Percentiles rank a stretch among this genome's conserved stretches.
These are phyloP conservation scores for Sugiyamaella mastotermitis DNA, from an alignment of 805 yeast species.

Conservation along the genomic window DNA sequence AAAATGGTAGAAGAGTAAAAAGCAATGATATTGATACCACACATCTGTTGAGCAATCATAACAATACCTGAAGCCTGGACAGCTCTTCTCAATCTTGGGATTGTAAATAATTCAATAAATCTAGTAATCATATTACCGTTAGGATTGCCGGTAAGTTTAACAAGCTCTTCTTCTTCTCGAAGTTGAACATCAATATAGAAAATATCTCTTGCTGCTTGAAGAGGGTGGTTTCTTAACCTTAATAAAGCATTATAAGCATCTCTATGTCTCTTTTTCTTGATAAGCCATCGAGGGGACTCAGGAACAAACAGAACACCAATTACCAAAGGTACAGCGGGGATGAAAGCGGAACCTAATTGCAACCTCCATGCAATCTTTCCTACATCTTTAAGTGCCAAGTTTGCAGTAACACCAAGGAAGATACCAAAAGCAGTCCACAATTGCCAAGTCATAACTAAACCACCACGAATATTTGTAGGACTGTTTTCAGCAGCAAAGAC, in stretches of 20 bases:
- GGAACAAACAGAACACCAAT: slow-evolving; percentile 45
- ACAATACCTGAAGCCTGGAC: slow-evolving; percentile 72
- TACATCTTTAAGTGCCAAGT: slow-evolving; percentile 46
- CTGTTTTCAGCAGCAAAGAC: slow-evolving; percentile 58
- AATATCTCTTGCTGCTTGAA: slow-evolving; percentile 59
- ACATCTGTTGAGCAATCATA: slow-evolving; percentile 86
- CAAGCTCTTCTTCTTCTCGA: slow-evolving; percentile 32
- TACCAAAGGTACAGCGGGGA: slow-evolving; percentile 50
- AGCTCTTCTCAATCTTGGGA: slow-evolving; percentile 78
- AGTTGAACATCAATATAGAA: slow-evolving; percentile 49
- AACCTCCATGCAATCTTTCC: slow-evolving; percentile 45
- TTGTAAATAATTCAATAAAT: slow-evolving; percentile 42
- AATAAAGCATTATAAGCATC: slow-evolving; percentile 46
- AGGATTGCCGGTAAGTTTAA: no score
- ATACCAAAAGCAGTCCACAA: slow-evolving; percentile 67
- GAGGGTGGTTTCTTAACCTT: slow-evolving; percentile 38
- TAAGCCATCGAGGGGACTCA: slow-evolving; percentile 64
- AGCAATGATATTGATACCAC: slow-evolving; percentile 84
- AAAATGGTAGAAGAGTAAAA: slow-evolving; percentile 78
- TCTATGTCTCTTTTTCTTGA: slow-evolving; percentile 42
- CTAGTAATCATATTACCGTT: slow-evolving; percentile 21
- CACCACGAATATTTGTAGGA: slow-evolving; percentile 53
- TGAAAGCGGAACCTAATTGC: slow-evolving; percentile 56
- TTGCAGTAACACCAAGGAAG: slow-evolving; percentile 55
- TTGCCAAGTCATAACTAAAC: slow-evolving; percentile 65